These are phyloP conservation scores for Sclerotinia subarctica DNA, from an alignment of 2,329 filamentous ascomycete species.

Conservation along the genomic window DNA sequence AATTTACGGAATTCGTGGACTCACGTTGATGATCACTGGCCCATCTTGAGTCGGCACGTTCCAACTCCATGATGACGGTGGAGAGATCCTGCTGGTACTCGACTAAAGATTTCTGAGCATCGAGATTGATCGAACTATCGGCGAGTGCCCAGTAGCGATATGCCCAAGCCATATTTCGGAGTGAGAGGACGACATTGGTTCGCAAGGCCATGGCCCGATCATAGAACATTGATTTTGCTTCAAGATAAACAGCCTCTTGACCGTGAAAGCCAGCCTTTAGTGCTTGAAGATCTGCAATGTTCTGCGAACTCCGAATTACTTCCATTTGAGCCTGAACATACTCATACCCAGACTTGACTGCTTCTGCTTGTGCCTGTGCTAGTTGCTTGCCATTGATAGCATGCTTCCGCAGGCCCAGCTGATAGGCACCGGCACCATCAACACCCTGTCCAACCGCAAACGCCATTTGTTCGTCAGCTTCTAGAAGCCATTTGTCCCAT, in stretches of 20 bases:
- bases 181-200: slow-evolving; percentile 6
- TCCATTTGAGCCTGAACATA: slow-evolving; percentile 15
- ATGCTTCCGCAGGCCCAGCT: slow-evolving; percentile 6
- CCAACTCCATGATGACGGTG: slow-evolving; percentile 7
- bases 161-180: slow-evolving; percentile 5
- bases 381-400: slow-evolving; percentile 16
- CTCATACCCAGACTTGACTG: slow-evolving; percentile 1
- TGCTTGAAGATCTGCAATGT: slow-evolving; percentile 1
- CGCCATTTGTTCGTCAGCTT: slow-evolving; percentile 1
- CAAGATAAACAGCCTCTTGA: slow-evolving; percentile 7
- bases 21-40: slow-evolving; percentile 11
- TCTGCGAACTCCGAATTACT: not conserved
- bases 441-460: not conserved
- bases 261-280: not conserved
- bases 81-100: slow-evolving; percentile 11
- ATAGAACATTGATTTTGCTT: slow-evolving; percentile 14
- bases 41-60: slow-evolving; percentile 8
- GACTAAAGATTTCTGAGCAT: not conserved
- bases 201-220: slow-evolving; percentile 12
- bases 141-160: slow-evolving; percentile 10
- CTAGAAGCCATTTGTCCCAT: slow-evolving; percentile 11
- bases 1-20: not conserved
- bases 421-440: slow-evolving; percentile 1
- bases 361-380: slow-evolving; percentile 13
- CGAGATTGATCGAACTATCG: slow-evolving; percentile 5